Evolutionary conservation across 805 yeast genomes (phyloP).

Genomic region (Hanseniaspora guilliermondii): DNA sequence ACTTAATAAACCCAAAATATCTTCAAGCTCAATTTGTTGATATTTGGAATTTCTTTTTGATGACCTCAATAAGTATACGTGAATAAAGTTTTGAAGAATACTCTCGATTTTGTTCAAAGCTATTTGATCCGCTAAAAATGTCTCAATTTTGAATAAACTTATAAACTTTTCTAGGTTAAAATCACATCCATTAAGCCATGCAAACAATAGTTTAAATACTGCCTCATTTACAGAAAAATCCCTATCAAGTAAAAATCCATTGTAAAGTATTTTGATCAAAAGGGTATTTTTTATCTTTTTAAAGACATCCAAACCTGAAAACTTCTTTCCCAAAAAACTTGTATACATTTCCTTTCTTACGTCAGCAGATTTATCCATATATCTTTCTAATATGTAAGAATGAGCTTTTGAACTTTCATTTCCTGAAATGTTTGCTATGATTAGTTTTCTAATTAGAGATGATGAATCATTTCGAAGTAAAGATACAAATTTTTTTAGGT

Average conservation of each 20-base stretch:
- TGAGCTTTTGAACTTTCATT: conserved; percentile 60
- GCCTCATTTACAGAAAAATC: conserved; percentile 4
- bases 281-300: conserved; percentile 10
- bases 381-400: conserved; percentile 82
- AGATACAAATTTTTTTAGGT: conserved; percentile 20
- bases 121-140: background rate
- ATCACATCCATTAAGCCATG: conserved; percentile 5
- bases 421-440: conserved; percentile 37
- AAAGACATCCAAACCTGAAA: background rate
- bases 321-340: conserved; percentile 4
- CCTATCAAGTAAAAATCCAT: conserved; percentile 12
- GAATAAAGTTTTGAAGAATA: conserved; percentile 1
- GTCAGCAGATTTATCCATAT: conserved; percentile 56
- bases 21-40: background rate
- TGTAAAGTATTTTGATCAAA: conserved; percentile 6
- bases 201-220: background rate
- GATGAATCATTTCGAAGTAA: conserved; percentile 24
- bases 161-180: background rate
- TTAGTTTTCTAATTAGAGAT: conserved; percentile 21
- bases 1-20: background rate
- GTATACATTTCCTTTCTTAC: conserved; percentile 68
- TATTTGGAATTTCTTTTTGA: background rate
- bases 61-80: background rate
- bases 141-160: background rate
- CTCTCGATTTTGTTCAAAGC: conserved; percentile 5